Conservation (phyloP, 345 rosid species). For the Brassica juncea region DNA sequence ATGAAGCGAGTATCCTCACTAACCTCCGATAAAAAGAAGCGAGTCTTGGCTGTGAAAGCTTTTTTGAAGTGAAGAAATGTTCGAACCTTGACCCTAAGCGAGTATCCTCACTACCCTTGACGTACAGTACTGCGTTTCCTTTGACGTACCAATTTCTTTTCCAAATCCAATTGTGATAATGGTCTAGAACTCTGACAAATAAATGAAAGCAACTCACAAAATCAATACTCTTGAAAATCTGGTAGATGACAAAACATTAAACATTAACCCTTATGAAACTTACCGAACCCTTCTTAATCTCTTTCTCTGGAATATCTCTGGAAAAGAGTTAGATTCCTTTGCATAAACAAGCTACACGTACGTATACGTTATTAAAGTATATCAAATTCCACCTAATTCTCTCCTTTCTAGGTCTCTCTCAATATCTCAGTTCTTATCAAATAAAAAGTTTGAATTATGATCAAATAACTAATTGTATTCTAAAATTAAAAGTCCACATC, state of each 20-base stretch:
- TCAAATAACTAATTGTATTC: neutral
- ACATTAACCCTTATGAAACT: neutral
- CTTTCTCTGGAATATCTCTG: neutral
- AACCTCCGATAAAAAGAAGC: neutral
- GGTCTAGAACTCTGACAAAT: neutral
- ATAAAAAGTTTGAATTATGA: neutral
- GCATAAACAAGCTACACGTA: neutral
- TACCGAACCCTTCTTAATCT: neutral
- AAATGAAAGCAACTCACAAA: neutral
- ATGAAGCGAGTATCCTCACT: neutral
- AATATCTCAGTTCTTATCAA: neutral
- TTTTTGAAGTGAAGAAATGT: neutral
- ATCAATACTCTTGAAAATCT: neutral
- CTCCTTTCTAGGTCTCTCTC: neutral
- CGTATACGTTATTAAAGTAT: neutral
- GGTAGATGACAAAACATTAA: neutral
- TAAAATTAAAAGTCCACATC: neutral
- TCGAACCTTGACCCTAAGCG: neutral
- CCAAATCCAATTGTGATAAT: neutral
- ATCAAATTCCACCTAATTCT: neutral
- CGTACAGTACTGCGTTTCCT: neutral
- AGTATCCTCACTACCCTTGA: neutral
- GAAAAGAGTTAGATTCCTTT: neutral
- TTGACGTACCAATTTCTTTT: neutral
- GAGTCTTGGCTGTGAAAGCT: neutral